Evolutionary conservation across 164 flowering plant genomes (phyloP).

Genomic region (Stephania yunnanensis): DNA sequence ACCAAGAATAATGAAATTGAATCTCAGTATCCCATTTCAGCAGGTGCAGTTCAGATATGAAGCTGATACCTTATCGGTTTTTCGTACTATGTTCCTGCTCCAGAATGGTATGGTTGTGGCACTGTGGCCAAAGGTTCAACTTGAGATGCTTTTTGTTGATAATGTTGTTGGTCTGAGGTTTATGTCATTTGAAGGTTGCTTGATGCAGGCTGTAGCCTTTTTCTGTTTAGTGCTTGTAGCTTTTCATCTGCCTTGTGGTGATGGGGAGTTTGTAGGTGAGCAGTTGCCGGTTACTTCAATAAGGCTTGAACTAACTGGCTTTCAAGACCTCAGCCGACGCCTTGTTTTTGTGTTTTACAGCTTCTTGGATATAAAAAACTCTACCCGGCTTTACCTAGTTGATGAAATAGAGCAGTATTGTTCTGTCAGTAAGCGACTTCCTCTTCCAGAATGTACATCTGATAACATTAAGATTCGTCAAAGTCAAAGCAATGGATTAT

Average conservation of each 20-base stretch:
- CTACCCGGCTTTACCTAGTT: constrained; percentile 61
- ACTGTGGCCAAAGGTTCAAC: constrained; percentile 60
- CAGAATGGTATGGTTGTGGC: constrained; percentile 47
- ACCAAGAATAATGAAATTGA: constrained; percentile 28
- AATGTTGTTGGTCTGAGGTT: constrained; percentile 60
- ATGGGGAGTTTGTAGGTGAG: constrained; percentile 31
- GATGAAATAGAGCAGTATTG: constrained; percentile 40
- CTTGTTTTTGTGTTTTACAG: constrained; percentile 55
- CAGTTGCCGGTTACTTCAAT: constrained; percentile 76
- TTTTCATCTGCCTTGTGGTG: constrained; percentile 36
- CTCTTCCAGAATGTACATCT: constrained; percentile 72
- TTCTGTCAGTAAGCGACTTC: constrained; percentile 43
- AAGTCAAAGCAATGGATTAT: constrained; percentile 23
- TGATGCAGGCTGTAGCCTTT: constrained; percentile 59
- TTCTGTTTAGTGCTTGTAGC: constrained; percentile 44
- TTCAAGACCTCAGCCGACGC: constrained; percentile 39
- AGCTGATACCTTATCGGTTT: constrained; percentile 27
- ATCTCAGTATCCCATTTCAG: constrained; percentile 26
- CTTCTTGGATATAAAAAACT: constrained; percentile 40
- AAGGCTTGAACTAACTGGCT: constrained; percentile 47
- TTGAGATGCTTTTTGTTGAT: constrained; percentile 92
- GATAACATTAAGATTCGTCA: constrained; percentile 59
- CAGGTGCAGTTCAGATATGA: constrained; percentile 19
- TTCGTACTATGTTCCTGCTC: constrained; percentile 29
- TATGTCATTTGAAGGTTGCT: constrained; percentile 72